Percentiles rank a stretch among this genome's conserved stretches.
phyloP scores from a whole-genome alignment of 2,329 filamentous ascomycete species.

The Colletotrichum tofieldiae region DNA sequence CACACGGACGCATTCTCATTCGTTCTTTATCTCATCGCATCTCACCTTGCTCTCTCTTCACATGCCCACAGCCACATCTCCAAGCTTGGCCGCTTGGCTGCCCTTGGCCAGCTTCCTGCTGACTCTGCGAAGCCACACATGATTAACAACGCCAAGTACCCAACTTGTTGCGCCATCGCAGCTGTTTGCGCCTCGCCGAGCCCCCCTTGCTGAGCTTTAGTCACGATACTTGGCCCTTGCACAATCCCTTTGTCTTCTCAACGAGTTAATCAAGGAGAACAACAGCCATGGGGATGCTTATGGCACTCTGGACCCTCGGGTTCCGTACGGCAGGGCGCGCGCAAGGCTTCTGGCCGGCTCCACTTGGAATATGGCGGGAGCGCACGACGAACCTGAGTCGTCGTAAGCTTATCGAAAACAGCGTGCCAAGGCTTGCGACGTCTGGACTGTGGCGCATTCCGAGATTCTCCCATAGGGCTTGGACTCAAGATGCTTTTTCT shows the following conservation, averaged over 20 bases:
- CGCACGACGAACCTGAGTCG: neutral
- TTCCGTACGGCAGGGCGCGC: neutral
- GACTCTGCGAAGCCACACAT: conserved; percentile 37
- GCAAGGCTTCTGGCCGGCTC: neutral
- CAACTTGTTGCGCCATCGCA: conserved; percentile 10
- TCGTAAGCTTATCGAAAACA: neutral
- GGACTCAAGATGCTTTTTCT: neutral
- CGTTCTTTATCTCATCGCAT: neutral
- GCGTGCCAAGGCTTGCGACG: neutral
- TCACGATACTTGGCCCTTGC: neutral
- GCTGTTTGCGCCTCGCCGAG: conserved; percentile 15
- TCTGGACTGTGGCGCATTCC: neutral
- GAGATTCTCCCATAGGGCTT: neutral
- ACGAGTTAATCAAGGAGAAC: neutral
- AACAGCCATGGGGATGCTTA: neutral
- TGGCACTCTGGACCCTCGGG: neutral
- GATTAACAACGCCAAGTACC: conserved; percentile 35
- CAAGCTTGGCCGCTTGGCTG: neutral
- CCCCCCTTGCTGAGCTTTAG: neutral
- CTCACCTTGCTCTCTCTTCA: conserved; percentile 18
- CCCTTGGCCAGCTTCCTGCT: conserved; percentile 12
- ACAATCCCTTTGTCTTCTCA: conserved; percentile 1
- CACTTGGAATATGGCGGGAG: neutral
- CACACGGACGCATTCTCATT: conserved; percentile 1
- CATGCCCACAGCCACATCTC: conserved; percentile 36